Evolutionary conservation across 2,329 filamentous ascomycete genomes (phyloP).

Genomic region (Phialophora verrucosa): DNA sequence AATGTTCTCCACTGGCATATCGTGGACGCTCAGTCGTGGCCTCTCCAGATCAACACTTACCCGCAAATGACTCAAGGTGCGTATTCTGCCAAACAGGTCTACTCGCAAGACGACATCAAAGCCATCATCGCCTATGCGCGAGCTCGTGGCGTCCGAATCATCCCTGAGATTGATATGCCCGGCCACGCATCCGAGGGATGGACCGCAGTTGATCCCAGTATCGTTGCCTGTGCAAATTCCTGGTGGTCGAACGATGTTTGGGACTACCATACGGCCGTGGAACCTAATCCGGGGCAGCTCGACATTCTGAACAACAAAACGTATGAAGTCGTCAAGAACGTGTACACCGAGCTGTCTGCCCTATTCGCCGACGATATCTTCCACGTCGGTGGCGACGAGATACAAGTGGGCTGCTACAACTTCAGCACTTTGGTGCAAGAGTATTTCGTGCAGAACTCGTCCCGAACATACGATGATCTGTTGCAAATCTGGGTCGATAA

Average conservation of each 20-base stretch:
- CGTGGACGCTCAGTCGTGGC: slow-evolving; percentile 63
- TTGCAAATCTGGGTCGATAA: slow-evolving; percentile 62
- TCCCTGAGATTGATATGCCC: slow-evolving; percentile 69
- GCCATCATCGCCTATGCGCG: slow-evolving; percentile 58
- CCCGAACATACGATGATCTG: slow-evolving; percentile 58
- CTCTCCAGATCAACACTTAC: slow-evolving; percentile 56
- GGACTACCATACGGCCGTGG: slow-evolving; percentile 60
- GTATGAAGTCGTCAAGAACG: slow-evolving; percentile 59
- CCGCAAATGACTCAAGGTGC: slow-evolving; percentile 61
- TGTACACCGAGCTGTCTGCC: slow-evolving; percentile 59
- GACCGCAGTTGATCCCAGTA: slow-evolving; percentile 62
- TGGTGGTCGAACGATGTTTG: slow-evolving; percentile 68
- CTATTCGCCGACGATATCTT: slow-evolving; percentile 61
- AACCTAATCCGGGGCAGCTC: slow-evolving; percentile 63
- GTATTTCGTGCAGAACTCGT: slow-evolving; percentile 59
- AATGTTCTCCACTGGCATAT: slow-evolving; percentile 65
- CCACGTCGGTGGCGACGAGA: slow-evolving; percentile 63
- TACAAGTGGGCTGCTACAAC: slow-evolving; percentile 64
- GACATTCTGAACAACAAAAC: slow-evolving; percentile 63
- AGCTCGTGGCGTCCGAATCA: slow-evolving; percentile 62
- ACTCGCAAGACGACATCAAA: slow-evolving; percentile 51
- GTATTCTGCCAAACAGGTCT: slow-evolving; percentile 58
- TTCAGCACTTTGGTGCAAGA: slow-evolving; percentile 57
- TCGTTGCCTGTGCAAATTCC: slow-evolving; percentile 61
- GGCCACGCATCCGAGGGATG: slow-evolving; percentile 63